Conservation (phyloP, 208 protist genomes). For the Lotmaria passim region DNA sequence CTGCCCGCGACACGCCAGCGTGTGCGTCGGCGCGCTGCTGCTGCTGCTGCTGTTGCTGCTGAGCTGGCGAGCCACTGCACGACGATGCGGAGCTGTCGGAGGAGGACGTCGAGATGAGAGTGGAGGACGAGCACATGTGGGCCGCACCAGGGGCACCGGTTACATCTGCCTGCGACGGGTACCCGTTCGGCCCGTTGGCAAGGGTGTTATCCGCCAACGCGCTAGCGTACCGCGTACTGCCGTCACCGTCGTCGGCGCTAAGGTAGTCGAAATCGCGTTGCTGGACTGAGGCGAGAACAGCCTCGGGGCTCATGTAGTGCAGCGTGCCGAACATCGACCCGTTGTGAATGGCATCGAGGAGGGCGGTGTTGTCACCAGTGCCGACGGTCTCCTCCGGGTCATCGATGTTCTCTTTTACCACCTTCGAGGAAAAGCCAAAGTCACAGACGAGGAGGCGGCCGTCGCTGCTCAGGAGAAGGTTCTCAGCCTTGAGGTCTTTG, state of each 20-base stretch:
- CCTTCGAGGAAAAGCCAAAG: constrained; percentile 89
- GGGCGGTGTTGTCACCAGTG: constrained; percentile 42
- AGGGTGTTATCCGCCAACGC: constrained; percentile 6
- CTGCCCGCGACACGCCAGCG: background rate
- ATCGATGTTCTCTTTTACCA: constrained; percentile 54
- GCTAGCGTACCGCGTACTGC: constrained; percentile 6
- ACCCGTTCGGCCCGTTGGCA: background rate
- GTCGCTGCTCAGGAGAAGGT: constrained; percentile 79
- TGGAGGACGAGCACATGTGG: constrained; percentile 9
- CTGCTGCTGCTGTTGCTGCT: background rate
- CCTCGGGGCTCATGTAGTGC: constrained; percentile 89
- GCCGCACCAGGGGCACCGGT: background rate
- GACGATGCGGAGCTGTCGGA: constrained; percentile 13
- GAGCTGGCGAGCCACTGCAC: constrained; percentile 12
- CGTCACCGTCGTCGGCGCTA: constrained; percentile 10
- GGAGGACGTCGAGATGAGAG: constrained; percentile 16
- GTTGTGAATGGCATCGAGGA: constrained; percentile 38
- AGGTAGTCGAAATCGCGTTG: constrained; percentile 13
- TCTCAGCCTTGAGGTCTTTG: constrained; percentile 92
- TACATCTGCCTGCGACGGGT: constrained; percentile 11
- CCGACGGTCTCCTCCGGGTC: constrained; percentile 48
- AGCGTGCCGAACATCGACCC: constrained; percentile 67
- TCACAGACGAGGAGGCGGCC: constrained; percentile 86
- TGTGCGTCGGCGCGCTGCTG: background rate
- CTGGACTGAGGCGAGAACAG: constrained; percentile 47